These are phyloP conservation scores for Pseudonitzschia pungens DNA, from an alignment of 108 stramenopile species.

Conservation along the genomic window DNA sequence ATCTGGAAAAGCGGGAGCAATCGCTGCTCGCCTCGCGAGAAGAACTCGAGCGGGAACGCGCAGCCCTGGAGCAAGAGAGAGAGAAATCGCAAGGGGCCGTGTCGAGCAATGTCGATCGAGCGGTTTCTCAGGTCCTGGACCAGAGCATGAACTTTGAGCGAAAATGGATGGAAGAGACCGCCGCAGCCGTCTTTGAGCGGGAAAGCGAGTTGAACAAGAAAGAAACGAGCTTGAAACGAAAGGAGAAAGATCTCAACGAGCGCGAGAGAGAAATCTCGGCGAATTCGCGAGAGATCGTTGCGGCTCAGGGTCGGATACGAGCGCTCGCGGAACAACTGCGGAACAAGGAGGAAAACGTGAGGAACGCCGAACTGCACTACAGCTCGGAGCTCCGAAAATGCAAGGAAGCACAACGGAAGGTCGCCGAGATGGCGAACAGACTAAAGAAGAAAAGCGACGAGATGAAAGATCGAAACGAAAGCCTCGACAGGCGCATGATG, in stretches of 20 bases:
- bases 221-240: slow-evolving; percentile 24
- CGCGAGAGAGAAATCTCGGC: slow-evolving; percentile 28
- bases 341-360: slow-evolving; percentile 26
- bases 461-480: slow-evolving; percentile 17
- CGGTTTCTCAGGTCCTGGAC: slow-evolving; percentile 36
- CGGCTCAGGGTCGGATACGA: slow-evolving; percentile 29
- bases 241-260: slow-evolving; percentile 29
- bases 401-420: slow-evolving; percentile 31
- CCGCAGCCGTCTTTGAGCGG: slow-evolving; percentile 44
- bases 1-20: slow-evolving; percentile 15
- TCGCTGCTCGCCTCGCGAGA: not conserved
- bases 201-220: slow-evolving; percentile 35
- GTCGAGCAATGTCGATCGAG: slow-evolving; percentile 27
- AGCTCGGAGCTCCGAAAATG: slow-evolving; percentile 31
- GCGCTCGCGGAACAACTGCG: slow-evolving; percentile 29
- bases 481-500: slow-evolving; percentile 30
- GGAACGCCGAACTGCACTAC: slow-evolving; percentile 25
- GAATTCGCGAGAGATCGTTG: slow-evolving; percentile 15
- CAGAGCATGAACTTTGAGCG: slow-evolving; percentile 40
- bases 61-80: slow-evolving; percentile 12
- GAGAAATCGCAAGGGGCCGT: slow-evolving; percentile 7
- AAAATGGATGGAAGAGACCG: slow-evolving; percentile 46
- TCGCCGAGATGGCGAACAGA: slow-evolving; percentile 37
- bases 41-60: slow-evolving; percentile 6
- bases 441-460: slow-evolving; percentile 39